Evolutionary conservation across 352 stramenopile genomes (phyloP), one percentile per base, ranked within the genome.

Genomic region (Phytopythium helicoides): DNA sequence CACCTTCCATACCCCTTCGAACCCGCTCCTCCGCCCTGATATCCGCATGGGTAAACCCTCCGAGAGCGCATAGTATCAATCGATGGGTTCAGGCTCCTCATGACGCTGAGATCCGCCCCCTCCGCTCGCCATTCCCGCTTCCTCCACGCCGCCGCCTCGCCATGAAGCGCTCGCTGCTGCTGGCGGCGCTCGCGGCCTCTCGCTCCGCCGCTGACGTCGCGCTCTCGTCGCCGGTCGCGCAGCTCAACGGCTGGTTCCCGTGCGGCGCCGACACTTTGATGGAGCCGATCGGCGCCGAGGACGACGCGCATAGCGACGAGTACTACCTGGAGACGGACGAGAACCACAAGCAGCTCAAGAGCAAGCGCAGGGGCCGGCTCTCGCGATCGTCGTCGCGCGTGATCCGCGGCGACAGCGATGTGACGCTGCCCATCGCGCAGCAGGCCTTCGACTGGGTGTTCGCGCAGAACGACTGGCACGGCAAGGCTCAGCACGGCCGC

Each of bases 221-320:
- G 25, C 26, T 28, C 31, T 18, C 51, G 26, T 21, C 26, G 10
- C 58, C 59, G 28, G 50, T 58, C 15, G 39, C 76, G 23, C 62
- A 68, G 34, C 50, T 85, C 47, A 86, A 89, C 47, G 77, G 77
- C 33, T 89, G 78, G 78, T 87, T 71, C 37, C 64, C 64, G 47
- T 89, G 78, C 60, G 53, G 66, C 6, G 60, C 64, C 33, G 60
- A 61, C 47, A 73, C 71, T 0, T 25, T 74, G 21, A 50, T 51
- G n/a, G 19, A 52, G 46, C 10, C 3, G 11, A 41, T 56, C 31
- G 60, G 64, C 39, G 18, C 36, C 23, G 14, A 25, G 7, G 49
- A 76, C 44, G 52, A 57, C 21, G 62, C 62, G 25, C 63, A 73
- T 51, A 57, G 61, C 12, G 69, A 80, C 45, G 34, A 36, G 36